Evolutionary conservation across 148 eudicot species (phyloP).

Genomic region (Arbutus unedo): DNA sequence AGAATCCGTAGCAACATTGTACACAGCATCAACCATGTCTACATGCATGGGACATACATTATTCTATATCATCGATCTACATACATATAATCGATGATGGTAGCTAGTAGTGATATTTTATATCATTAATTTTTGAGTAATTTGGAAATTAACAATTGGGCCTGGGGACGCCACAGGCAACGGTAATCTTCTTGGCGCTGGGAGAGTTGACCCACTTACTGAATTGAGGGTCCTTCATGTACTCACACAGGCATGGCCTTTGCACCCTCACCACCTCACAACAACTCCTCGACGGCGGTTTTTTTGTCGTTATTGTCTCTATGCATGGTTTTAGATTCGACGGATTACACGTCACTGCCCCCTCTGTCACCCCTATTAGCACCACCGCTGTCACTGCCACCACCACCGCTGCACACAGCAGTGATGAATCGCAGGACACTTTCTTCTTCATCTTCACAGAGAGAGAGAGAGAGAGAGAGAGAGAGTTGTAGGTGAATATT

Average conservation of each 20-base stretch:
- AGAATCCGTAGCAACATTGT: too few species aligned
- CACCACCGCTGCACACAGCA: too few species aligned
- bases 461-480: too few species aligned
- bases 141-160: slow-evolving; percentile 7
- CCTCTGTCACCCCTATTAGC: slow-evolving; percentile 8
- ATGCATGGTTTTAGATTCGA: slow-evolving; percentile 30
- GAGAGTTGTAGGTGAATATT: too few species aligned
- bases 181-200: slow-evolving; percentile 25
- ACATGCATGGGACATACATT: too few species aligned
- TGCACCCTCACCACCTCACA: slow-evolving; percentile 36
- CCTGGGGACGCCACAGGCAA: slow-evolving; percentile 9
- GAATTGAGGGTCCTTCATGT: slow-evolving; percentile 30
- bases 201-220: slow-evolving; percentile 31
- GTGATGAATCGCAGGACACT: too few species aligned
- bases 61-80: too few species aligned
- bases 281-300: slow-evolving; percentile 27
- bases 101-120: too few species aligned
- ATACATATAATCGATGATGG: too few species aligned
- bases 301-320: slow-evolving; percentile 22
- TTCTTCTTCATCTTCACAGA: too few species aligned
- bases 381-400: not conserved
- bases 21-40: too few species aligned
- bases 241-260: slow-evolving; percentile 37
- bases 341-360: slow-evolving; percentile 26
- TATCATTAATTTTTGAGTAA: not conserved